Conservation (phyloP, 2,329 filamentous ascomycete genomes). For the Truncatella angustata region DNA sequence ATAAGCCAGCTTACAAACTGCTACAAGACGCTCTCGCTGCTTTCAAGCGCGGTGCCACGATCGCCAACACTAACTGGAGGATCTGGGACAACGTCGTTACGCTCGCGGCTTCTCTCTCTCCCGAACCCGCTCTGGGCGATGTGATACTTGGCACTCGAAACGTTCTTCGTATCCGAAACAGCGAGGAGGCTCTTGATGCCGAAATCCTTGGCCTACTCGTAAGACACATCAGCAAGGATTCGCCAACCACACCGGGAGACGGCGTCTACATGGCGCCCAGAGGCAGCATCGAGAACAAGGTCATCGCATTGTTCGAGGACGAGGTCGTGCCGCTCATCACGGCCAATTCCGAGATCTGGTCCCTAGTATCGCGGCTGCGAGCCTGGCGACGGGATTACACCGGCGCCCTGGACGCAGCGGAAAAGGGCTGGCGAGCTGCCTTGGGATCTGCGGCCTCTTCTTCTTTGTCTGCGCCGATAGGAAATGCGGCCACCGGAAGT, state of each 20-base stretch:
- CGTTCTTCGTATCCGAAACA: slow-evolving; percentile 73
- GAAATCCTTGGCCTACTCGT: slow-evolving; percentile 72
- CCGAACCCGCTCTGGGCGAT: slow-evolving; percentile 67
- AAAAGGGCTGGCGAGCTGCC: slow-evolving; percentile 84
- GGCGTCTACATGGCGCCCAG: slow-evolving; percentile 43
- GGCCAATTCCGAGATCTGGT: slow-evolving; percentile 72
- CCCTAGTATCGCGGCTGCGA: slow-evolving; percentile 67
- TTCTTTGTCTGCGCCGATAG: slow-evolving; percentile 26
- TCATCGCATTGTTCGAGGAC: slow-evolving; percentile 72
- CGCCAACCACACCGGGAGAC: slow-evolving; percentile 18
- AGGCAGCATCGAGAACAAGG: slow-evolving; percentile 59
- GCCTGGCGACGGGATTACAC: slow-evolving; percentile 70
- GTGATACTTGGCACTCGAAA: slow-evolving; percentile 72
- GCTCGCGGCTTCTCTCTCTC: slow-evolving; percentile 73
- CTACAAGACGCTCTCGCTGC: slow-evolving; percentile 76
- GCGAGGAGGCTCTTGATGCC: slow-evolving; percentile 76
- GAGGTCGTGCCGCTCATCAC: slow-evolving; percentile 83
- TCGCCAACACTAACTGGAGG: slow-evolving; percentile 83
- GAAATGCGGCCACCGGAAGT: slow-evolving; percentile 34
- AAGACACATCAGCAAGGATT: slow-evolving; percentile 56
- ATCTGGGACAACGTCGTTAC: slow-evolving; percentile 98
- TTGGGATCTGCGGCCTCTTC: slow-evolving; percentile 40
- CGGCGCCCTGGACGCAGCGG: slow-evolving; percentile 76
- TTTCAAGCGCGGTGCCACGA: slow-evolving; percentile 79
- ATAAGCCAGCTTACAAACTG: slow-evolving; percentile 55